Conservation (phyloP, 257 asterid species). For the Paraleonurus japonicus region DNA sequence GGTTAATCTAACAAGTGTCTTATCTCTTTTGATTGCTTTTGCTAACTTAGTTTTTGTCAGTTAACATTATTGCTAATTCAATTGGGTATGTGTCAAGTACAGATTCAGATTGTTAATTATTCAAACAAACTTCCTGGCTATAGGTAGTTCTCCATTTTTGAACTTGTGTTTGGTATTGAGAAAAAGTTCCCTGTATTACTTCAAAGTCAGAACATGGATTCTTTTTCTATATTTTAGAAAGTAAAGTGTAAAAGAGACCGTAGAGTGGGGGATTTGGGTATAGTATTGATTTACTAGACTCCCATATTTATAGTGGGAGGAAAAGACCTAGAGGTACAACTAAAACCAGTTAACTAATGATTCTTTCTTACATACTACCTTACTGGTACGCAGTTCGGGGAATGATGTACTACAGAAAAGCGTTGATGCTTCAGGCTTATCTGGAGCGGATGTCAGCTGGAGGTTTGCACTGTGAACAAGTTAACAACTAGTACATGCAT, state of each 20-base stretch:
- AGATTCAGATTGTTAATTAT: background rate
- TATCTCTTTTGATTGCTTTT: constrained; percentile 1
- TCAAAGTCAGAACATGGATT: background rate
- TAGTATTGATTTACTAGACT: background rate
- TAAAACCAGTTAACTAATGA: background rate
- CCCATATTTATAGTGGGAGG: background rate
- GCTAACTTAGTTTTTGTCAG: background rate
- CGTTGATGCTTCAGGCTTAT: constrained; percentile 92
- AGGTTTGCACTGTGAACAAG: constrained; percentile 50
- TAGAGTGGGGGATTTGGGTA: background rate
- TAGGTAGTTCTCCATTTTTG: background rate
- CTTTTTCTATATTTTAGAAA: background rate
- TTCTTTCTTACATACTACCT: constrained; percentile 26
- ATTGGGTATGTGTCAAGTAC: background rate
- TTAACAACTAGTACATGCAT: constrained; percentile 1
- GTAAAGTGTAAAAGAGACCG: background rate
- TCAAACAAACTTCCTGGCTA: background rate
- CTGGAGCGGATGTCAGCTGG: constrained; percentile 64
- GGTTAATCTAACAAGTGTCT: background rate
- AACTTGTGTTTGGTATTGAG: background rate
- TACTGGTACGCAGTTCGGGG: constrained; percentile 77
- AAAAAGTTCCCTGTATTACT: background rate
- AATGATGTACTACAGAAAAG: constrained; percentile 99
- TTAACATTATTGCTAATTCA: background rate
- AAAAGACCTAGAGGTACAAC: background rate